Base-by-base conservation (phyloP, 306 rosid genomes). In the Argentina anserina region DNA sequence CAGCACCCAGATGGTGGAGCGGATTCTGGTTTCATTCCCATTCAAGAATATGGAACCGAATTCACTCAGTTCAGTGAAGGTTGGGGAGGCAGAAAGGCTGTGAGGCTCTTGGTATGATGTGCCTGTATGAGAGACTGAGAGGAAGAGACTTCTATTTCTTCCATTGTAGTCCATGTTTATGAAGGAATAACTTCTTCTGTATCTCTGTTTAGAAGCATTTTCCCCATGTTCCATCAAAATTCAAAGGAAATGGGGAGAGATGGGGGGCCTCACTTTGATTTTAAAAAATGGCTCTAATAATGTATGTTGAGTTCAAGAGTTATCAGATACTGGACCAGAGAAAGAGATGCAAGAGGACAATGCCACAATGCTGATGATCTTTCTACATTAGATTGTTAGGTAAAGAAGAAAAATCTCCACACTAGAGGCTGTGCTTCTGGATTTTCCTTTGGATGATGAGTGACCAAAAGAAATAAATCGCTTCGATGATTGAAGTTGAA, bases 21-120 rank as follows among this genome's bases (percentile, higher is more conserved):
- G 79, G 89, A 96, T 58, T 81, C 86, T 64, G 93, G 94, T 83
- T 91, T 91, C 84, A 87, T 93, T 72, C 88, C 96, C 41, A 86
- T 93, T 76, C 92, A 92, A 46, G 92, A 93, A 81, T 91, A 93
- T 75, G 98, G 98, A 69, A 85, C 75, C 31, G 96, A 93, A 76
- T 91, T 89, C 75, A 67, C 21, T 39, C 84, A 86, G 77, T 91
- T 89, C 75, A 67, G 26, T 39, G 86, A 86, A 75, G 81, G 81
- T 46, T 82, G 81, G 36, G 60, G 69, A 56, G 75, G 73, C 76
- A 65, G 56, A 45, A 91, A 86, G 69, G 82, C 75, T 76, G 98
- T 93, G 85, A 85, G 90, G 80, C 83, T 91, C 66, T 79, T 91
- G 28, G 91, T 91, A 93, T 82, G 98, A 90, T 79, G 94, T 93